Base-by-base conservation (phyloP, 495 filamentous ascomycete genomes). In the Barbatosphaeria neglecta region DNA sequence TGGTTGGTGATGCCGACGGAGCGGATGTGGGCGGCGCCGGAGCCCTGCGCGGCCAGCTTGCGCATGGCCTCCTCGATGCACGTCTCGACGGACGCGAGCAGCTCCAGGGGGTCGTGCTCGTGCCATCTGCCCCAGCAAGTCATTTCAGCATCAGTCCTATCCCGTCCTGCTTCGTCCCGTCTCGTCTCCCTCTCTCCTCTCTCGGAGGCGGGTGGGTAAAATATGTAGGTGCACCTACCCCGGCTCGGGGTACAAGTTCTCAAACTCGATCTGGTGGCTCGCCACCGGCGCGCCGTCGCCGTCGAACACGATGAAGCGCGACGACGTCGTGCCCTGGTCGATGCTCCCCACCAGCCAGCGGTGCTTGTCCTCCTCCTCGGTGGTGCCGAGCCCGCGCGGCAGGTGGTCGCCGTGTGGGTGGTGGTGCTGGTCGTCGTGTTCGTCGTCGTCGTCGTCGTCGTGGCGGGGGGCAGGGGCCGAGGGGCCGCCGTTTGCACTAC, bases 1-100 rank as follows among this genome's bases (percentile, higher is more conserved):
- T 97, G 90, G 66, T 86, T 95, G 47, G 90, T 95, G 62, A 97
- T 86, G 46, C 90, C 90, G 56, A 97, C 77, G 24, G 87, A 80
- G 56, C 86, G 86, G 55, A 97, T 86, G 50, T 87, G 74, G 43
- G 71, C 72, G 43, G 77, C 72, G 18, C 75, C 74, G 66, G 89
- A 75, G 37, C 90, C 90, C 37, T 80, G 66, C 35, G 76, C 72
- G 16, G 78, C 60, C 66, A 95, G 95, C 22, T 78, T 64, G 54
- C 78, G 76, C 56, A 84, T 82, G 1, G 88, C 87, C 53, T 78
- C 75, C 49, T 92, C 85, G 46, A 95, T 90, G 68, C 90, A 97
- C 41, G 75, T 74, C 55, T 86, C 78, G 15, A 93, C 90, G 4
- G 87, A 88, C 42, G 68, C 66, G 18, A 94, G 68, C 41, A 97